Evolutionary conservation across 176 grass and related monocot species (phyloP).

Genomic region (Eleusine coracana): DNA sequence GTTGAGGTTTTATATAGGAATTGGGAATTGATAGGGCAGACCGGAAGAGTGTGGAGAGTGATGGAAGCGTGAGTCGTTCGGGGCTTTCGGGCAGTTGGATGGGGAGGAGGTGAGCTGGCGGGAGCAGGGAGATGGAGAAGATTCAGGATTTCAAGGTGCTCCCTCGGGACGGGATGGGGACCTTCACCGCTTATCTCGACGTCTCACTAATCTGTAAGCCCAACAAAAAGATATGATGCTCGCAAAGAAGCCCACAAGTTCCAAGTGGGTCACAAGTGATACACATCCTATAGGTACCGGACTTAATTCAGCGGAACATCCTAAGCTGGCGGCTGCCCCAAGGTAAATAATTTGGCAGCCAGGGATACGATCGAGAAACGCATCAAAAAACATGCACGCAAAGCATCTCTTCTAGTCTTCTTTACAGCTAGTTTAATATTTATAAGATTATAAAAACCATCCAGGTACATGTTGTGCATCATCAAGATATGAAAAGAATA

Average conservation of each 20-base stretch:
- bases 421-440: neutral
- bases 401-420: neutral
- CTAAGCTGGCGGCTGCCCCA: too few species aligned
- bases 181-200: neutral
- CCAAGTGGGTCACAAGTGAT: too few species aligned
- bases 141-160: conserved; percentile 10
- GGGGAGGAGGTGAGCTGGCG: neutral
- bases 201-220: neutral
- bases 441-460: neutral
- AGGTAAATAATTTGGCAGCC: too few species aligned
- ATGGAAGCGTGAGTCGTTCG: neutral
- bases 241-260: too few species aligned
- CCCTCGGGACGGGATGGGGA: too few species aligned
- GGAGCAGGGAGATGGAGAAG: conserved; percentile 30
- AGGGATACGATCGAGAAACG: too few species aligned
- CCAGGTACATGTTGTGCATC: neutral
- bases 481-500: neutral
- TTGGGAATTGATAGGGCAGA: neutral
- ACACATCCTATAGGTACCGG: too few species aligned
- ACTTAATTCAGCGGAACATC: too few species aligned
- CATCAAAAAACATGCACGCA: neutral
- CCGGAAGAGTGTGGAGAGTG: conserved; percentile 22
- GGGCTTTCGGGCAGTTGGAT: neutral
- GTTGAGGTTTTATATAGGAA: conserved; percentile 1
- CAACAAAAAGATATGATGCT: too few species aligned